Base-by-base conservation (phyloP, 352 stramenopile species). In the Pythium periplocum region DNA sequence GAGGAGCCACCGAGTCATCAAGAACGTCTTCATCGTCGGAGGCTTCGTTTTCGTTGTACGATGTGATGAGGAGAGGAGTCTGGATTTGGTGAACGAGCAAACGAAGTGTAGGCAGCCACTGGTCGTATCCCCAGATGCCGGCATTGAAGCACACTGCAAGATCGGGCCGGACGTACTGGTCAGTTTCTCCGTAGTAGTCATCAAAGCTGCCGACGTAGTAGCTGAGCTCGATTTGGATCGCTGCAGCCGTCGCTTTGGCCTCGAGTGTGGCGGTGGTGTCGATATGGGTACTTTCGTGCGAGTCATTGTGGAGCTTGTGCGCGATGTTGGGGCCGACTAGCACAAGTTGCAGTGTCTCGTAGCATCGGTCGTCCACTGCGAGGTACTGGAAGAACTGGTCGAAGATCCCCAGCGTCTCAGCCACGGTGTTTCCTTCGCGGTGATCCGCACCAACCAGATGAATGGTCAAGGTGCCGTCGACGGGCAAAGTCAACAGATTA, bases 121-220 rank as follows among this genome's bases (percentile, higher is more conserved):
- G 70, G 57, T 95, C 82, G 58, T 95, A 95, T 40, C 85, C 85
- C 85, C 85, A 95, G 32, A 95, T 78, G 4, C 85, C 85, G 10
- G 85, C 85, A 45, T 95, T 93, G 53, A 93, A 95, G 54, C 79
- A 91, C 40, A 90, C 76, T 1, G 73, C 70, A 4, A 91, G 64
- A 50, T 90, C 73, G 3, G 84, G 78, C 5, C 62, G 49, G 45
- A 59, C 47, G 60, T 86, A 90, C 45, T 53, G 35, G 8, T 53
- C 44, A 39, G 73, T 72, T 44, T 86, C 73, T 2, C 54, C 32
- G 46, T 73, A 78, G 43, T 78, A 89, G 17, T 55, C 58, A 49
- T 90, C 77, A 30, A 88, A 92, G 54, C 69, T 71, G 34, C 79
- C 73, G 12, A 86, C 79, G 50, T 88, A 89, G 69, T 94, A 90